Conservation (phyloP, 176 grass and related monocot genomes). For the Pontederia crassipes region DNA sequence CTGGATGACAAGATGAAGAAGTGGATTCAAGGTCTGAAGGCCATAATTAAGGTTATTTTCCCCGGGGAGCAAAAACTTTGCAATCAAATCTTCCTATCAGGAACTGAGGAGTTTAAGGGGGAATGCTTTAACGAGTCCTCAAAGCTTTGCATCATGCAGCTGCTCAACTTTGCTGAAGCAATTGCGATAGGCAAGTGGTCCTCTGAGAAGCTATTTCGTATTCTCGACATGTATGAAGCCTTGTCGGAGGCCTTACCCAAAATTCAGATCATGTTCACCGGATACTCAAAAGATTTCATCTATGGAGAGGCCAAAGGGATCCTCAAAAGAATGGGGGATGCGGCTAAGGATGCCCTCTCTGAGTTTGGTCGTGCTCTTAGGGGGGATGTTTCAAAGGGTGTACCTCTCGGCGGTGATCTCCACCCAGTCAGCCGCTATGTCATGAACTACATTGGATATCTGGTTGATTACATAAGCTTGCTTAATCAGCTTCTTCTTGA, state of each 20-base stretch:
- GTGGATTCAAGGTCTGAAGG: constrained; percentile 80
- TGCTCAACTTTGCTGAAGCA: constrained; percentile 86
- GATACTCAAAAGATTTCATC: constrained; percentile 46
- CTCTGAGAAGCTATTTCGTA: constrained; percentile 69
- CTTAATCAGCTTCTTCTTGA: constrained; percentile 62
- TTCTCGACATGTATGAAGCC: constrained; percentile 82
- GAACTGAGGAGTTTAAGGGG: constrained; percentile 33
- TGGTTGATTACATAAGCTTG: constrained; percentile 47
- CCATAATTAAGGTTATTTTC: constrained; percentile 39
- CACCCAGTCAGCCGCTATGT: constrained; percentile 75
- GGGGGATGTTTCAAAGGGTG: constrained; percentile 47
- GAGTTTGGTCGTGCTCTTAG: constrained; percentile 70
- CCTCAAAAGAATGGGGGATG: constrained; percentile 51
- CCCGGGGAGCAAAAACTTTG: constrained; percentile 65
- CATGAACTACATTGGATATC: constrained; percentile 80
- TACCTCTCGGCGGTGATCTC: constrained; percentile 55
- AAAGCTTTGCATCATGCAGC: constrained; percentile 65
- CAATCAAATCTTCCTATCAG: constrained; percentile 32
- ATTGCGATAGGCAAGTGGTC: constrained; percentile 71
- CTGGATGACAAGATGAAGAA: constrained; percentile 91
- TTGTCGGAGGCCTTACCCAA: constrained; percentile 53
- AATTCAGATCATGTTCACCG: constrained; percentile 50
- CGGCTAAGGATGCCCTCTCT: constrained; percentile 43
- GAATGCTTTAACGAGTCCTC: constrained; percentile 76
- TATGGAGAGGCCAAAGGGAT: constrained; percentile 49